Evolutionary conservation across 805 yeast species (phyloP).

Genomic region (Hanseniaspora pseudoguilliermondii): DNA sequence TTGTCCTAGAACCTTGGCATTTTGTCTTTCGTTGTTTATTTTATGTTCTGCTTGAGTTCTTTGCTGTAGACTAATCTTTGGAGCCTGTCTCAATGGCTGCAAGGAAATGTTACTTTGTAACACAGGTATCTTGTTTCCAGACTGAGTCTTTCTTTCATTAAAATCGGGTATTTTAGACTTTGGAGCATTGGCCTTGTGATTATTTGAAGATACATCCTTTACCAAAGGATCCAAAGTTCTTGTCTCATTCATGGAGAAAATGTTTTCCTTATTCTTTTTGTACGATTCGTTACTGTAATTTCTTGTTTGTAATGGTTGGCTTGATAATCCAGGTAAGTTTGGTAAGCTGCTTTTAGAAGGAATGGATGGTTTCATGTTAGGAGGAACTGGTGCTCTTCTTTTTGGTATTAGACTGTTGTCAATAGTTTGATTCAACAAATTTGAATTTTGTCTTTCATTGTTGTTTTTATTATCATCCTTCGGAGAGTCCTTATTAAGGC

Average conservation of each 20-base stretch:
- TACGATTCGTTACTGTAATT: neutral
- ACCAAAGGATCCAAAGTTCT: slow-evolving; percentile 15
- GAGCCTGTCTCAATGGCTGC: slow-evolving; percentile 14
- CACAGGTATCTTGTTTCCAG: neutral
- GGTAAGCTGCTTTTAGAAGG: neutral
- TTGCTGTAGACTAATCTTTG: slow-evolving; percentile 13
- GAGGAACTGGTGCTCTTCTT: slow-evolving; percentile 49
- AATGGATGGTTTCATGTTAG: slow-evolving; percentile 18
- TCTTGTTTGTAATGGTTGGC: slow-evolving; percentile 2
- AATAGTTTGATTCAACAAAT: slow-evolving; percentile 1
- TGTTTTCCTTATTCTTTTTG: slow-evolving; percentile 17
- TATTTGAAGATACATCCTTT: slow-evolving; percentile 2
- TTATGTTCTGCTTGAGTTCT: slow-evolving; percentile 11
- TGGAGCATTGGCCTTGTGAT: slow-evolving; percentile 11
- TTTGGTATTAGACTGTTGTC: slow-evolving; percentile 30
- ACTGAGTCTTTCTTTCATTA: neutral
- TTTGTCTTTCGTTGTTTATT: neutral
- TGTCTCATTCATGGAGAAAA: slow-evolving; percentile 18
- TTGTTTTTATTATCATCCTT: slow-evolving; percentile 6
- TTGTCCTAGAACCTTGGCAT: neutral
- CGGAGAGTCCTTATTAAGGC: slow-evolving; percentile 4
- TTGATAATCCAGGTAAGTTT: neutral
- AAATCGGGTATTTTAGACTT: slow-evolving; percentile 10
- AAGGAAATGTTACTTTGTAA: neutral
- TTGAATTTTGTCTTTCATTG: slow-evolving; percentile 2